Evolutionary conservation across 768 basidiomycete genomes (phyloP), one percentile per base, ranked within the genome.

Genomic region (Pisolithus tinctorius): DNA sequence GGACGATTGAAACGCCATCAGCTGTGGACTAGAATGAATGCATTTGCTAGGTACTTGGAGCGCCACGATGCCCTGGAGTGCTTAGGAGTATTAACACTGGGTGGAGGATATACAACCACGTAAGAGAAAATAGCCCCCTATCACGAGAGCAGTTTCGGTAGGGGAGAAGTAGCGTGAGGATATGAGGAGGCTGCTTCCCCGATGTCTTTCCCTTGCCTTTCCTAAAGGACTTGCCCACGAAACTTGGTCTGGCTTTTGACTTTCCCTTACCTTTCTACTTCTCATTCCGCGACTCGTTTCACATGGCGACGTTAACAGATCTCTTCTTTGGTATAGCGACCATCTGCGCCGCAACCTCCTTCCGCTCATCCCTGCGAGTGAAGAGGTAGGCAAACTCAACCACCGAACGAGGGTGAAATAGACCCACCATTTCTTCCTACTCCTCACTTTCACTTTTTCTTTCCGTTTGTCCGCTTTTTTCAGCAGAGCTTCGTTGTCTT

Each of bases 391-490:
- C 23, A 48, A 8, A 48, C 5, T 30, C 43, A 5, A 27, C 7
- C 26, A 42, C 1, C 6, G 6, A 17, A 37, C 2, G 5, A 6
- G 14, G 31, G 26, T 3, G 20, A 29, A n/a, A 30, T 6, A 38
- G 13, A 72, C 85, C 50, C 55, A 94, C 94, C 95, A 98, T 41
- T 79, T 76, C 62, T 86, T 88, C 66, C 88, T 89, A 53, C 83
- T 83, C 73, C 89, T 93, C 23, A 54, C 60, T 65, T 97, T 97
- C 59, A 83, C 83, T 67, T 95, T 94, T 69, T 96, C 95, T 56
- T 89, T 85, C 65, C 89, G 75, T 75, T 96, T 98, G 7, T 80
- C 83, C 39, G 93, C 93, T 73, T 96, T 97, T 74, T 95, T 97
- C 61, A 99, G 67, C 42, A 85, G 73, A 1, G 58, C 64, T 63